Conservation (phyloP, 257 asterid species). For the Paraleonurus japonicus region DNA sequence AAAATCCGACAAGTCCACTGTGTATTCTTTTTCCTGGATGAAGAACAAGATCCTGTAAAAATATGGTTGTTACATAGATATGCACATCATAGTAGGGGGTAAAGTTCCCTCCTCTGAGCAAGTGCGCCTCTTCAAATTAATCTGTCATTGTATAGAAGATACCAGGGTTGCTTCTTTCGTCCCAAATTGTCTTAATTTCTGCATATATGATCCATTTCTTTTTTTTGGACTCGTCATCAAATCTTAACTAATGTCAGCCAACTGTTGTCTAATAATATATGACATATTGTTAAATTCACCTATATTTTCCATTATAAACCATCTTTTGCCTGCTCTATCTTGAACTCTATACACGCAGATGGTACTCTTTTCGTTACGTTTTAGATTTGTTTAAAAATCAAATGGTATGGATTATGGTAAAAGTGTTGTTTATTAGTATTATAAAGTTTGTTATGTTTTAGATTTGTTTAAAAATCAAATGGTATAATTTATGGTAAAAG, state of each 20-base stretch:
- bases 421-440: too few relatives aligned
- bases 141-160: slow-evolving; percentile 36
- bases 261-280: slow-evolving; percentile 5
- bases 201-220: slow-evolving; percentile 24
- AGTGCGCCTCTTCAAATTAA: slow-evolving; percentile 15
- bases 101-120: slow-evolving; percentile 22
- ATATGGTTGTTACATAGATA: slow-evolving; percentile 11
- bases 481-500: too few relatives aligned
- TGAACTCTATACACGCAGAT: too few relatives aligned
- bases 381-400: too few relatives aligned
- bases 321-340: too few relatives aligned
- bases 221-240: slow-evolving; percentile 6
- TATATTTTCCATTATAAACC: background rate
- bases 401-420: too few relatives aligned
- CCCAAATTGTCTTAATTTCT: slow-evolving; percentile 10
- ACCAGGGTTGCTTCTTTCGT: slow-evolving; percentile 12
- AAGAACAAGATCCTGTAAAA: slow-evolving; percentile 27
- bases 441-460: too few relatives aligned
- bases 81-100: slow-evolving; percentile 20
- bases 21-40: slow-evolving; percentile 30
- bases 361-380: too few relatives aligned
- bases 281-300: background rate
- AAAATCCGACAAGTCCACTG: slow-evolving; percentile 31
- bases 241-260: slow-evolving; percentile 17
- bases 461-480: too few relatives aligned